Conservation (phyloP, 768 basidiomycete species). For the Agrocybe chaxingu region DNA sequence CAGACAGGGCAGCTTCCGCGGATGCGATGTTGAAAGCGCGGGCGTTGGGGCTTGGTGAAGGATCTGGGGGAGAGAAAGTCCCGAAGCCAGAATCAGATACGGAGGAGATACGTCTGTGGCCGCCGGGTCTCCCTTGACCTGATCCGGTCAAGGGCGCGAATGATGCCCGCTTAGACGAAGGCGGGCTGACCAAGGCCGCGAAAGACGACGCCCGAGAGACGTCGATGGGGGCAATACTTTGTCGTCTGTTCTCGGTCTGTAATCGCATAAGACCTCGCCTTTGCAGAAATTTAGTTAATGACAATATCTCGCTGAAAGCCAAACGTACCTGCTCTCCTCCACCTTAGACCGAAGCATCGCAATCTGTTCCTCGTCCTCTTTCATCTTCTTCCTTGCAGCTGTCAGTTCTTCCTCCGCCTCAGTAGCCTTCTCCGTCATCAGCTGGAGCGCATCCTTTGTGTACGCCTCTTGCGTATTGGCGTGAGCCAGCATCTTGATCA, state of each 20-base stretch:
- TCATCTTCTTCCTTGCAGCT: constrained; percentile 45
- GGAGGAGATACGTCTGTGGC: constrained; percentile 72
- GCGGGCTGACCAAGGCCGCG: constrained; percentile 36
- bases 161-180: constrained; percentile 67
- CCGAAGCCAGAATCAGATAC: constrained; percentile 58
- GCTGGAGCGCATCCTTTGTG: constrained; percentile 58
- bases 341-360: constrained; percentile 75
- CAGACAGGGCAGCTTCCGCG: constrained; percentile 25
- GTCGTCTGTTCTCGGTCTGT: constrained; percentile 71
- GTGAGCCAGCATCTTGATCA: constrained; percentile 48
- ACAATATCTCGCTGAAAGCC: constrained; percentile 1
- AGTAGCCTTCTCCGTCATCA: constrained; percentile 65
- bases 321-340: constrained; percentile 75
- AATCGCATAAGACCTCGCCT: constrained; percentile 86
- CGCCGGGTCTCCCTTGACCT: constrained; percentile 36
- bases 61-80: constrained; percentile 24
- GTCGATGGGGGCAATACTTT: constrained; percentile 56
- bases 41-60: constrained; percentile 31
- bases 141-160: constrained; percentile 71
- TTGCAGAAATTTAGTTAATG: constrained; percentile 4
- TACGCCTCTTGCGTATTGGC: constrained; percentile 54
- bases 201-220: constrained; percentile 43
- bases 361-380: constrained; percentile 79
- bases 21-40: constrained; percentile 29
- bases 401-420: constrained; percentile 54